A percentile compares a stretch with the other conserved stretches of the same genome.
phyloP scores from a whole-genome alignment of 345 rosid species.

The Citrus reticulata region DNA sequence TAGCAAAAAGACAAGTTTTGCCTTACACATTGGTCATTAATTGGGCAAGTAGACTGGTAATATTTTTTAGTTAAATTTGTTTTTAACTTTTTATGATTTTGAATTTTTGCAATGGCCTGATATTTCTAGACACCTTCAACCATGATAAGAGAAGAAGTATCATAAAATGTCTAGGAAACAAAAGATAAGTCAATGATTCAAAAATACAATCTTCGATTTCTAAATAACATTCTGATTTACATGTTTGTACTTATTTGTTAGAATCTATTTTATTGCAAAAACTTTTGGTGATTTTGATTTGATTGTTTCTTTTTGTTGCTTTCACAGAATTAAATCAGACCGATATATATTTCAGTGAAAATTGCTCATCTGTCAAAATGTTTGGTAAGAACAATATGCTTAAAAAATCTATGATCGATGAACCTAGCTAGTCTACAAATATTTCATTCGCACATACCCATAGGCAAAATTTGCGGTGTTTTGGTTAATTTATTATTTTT shows the following conservation, averaged over 20 bases:
- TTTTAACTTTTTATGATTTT: slow-evolving; percentile 1
- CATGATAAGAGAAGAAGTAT: not conserved
- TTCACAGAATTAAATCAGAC: not conserved
- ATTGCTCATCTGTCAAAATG: not conserved
- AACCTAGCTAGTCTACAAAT: not conserved
- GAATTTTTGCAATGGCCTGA: not conserved
- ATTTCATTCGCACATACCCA: not conserved
- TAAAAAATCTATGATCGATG: not conserved
- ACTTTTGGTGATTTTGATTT: not conserved
- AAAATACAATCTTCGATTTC: too few relatives aligned
- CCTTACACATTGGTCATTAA: not conserved
- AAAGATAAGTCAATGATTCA: not conserved
- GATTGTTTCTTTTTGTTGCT: not conserved
- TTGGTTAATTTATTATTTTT: too few relatives aligned
- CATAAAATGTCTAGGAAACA: not conserved
- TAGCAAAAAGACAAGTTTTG: slow-evolving; percentile 14
- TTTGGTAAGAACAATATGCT: not conserved
- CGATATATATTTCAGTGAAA: not conserved
- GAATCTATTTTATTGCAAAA: too few relatives aligned
- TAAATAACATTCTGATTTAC: too few relatives aligned
- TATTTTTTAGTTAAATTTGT: not conserved
- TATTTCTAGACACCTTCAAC: not conserved
- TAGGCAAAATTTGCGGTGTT: too few relatives aligned
- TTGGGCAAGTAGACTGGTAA: not conserved
- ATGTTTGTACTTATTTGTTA: too few relatives aligned